Evolutionary conservation across 2,329 filamentous ascomycete species (phyloP).

Genomic region (Ceratocystis ficicola): DNA sequence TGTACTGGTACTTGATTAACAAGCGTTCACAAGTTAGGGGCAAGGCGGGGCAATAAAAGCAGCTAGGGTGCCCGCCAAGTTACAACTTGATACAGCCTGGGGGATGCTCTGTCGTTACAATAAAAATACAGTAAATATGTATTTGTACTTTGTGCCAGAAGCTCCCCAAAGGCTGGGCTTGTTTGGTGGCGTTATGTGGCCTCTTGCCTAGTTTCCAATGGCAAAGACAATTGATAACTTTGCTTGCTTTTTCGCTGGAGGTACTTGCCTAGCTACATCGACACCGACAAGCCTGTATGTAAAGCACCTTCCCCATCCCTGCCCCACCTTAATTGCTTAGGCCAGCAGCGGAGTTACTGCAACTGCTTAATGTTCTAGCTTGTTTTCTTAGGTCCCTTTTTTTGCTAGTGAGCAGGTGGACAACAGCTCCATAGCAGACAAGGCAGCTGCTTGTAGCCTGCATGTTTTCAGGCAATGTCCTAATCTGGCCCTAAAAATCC

Average conservation of each 20-base stretch:
- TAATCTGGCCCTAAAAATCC: slow-evolving; percentile 10
- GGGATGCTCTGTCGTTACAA: no score
- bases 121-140: background rate
- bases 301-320: background rate
- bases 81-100: no score
- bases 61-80: no score
- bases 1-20: background rate
- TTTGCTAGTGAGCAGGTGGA: background rate
- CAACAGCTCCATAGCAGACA: slow-evolving; percentile 4
- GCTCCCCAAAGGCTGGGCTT: background rate
- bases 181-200: background rate
- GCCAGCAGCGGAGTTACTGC: background rate
- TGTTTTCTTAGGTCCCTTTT: slow-evolving; percentile 11
- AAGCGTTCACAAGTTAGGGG: background rate
- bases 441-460: slow-evolving; percentile 1
- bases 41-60: background rate
- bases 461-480: slow-evolving; percentile 6
- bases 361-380: slow-evolving; percentile 3
- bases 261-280: background rate
- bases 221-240: background rate
- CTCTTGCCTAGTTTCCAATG: background rate
- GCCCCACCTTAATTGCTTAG: background rate
- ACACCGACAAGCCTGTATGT: background rate
- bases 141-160: background rate
- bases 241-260: background rate